Evolutionary conservation across 2,329 filamentous ascomycete species (phyloP).

Genomic region (Ophiocordyceps polyrhachis-furcata): DNA sequence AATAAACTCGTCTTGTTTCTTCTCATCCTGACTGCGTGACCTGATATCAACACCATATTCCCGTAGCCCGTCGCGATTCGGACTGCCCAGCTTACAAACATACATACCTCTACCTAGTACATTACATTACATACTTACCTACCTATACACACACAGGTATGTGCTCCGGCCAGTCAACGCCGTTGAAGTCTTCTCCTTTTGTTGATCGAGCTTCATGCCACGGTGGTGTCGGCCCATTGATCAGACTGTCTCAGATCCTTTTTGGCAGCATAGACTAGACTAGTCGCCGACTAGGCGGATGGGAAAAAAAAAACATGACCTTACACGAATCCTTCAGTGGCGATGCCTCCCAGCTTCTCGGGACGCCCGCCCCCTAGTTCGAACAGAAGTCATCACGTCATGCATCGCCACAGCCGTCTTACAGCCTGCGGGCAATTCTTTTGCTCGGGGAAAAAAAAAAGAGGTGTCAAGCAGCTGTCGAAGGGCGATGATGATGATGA

Average conservation of each 20-base stretch:
- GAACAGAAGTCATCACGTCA: neutral
- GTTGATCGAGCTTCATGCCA: neutral
- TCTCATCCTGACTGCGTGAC: no score
- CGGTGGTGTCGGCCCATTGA: conserved; percentile 1
- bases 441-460: neutral
- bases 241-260: conserved; percentile 4
- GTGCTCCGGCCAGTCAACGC: neutral
- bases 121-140: neutral
- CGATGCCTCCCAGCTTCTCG: neutral
- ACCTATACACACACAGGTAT: neutral
- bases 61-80: neutral
- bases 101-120: neutral
- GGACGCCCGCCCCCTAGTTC: neutral
- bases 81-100: neutral
- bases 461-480: no score
- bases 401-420: neutral
- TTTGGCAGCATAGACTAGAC: neutral
- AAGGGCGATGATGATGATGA: no score
- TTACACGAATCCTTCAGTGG: neutral
- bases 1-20: neutral
- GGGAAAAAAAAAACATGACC: neutral
- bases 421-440: neutral
- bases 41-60: neutral
- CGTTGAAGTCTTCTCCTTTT: neutral
- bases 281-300: neutral